A percentile compares a stretch with the other conserved stretches of the same genome.
phyloP scores from a whole-genome alignment of 495 filamentous ascomycete species.

The Halenospora varia region DNA sequence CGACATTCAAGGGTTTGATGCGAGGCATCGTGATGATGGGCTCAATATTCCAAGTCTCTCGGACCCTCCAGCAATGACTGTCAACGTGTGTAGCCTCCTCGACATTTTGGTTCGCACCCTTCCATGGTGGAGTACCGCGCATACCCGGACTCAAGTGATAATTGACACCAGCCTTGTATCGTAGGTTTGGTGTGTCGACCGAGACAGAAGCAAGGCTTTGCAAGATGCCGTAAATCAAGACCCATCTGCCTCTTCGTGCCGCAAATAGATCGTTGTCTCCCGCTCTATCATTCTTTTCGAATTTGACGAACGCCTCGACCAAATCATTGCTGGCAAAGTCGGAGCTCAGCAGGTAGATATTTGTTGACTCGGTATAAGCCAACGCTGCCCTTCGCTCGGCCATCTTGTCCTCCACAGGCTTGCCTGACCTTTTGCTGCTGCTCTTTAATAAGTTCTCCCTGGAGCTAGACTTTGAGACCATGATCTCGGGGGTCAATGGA shows the following conservation, averaged over 20 bases:
- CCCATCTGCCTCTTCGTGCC: constrained; percentile 66
- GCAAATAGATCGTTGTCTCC: constrained; percentile 48
- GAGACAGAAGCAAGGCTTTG: constrained; percentile 66
- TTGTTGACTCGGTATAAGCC: constrained; percentile 63
- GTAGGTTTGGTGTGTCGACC: constrained; percentile 58
- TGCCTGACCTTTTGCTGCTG: constrained; percentile 13
- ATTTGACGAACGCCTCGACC: constrained; percentile 58
- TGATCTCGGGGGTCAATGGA: constrained; percentile 51
- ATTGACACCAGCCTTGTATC: constrained; percentile 53
- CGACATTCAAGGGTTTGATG: background rate
- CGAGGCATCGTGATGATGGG: background rate
- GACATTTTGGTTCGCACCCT: constrained; percentile 27
- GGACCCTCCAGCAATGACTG: constrained; percentile 55
- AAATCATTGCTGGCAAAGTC: constrained; percentile 45
- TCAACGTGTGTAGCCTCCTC: constrained; percentile 52
- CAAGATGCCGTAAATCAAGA: constrained; percentile 66
- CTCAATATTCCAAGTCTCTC: constrained; percentile 33
- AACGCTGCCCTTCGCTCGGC: constrained; percentile 47
- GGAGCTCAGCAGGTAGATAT: constrained; percentile 58
- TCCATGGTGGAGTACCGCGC: constrained; percentile 59
- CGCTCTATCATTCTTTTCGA: constrained; percentile 55
- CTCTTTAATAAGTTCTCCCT: constrained; percentile 10
- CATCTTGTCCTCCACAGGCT: constrained; percentile 22
- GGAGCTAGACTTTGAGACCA: constrained; percentile 36
- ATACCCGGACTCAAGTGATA: constrained; percentile 63